Conservation (phyloP, 768 basidiomycete genomes). For the Kwoniella bestiolae region DNA sequence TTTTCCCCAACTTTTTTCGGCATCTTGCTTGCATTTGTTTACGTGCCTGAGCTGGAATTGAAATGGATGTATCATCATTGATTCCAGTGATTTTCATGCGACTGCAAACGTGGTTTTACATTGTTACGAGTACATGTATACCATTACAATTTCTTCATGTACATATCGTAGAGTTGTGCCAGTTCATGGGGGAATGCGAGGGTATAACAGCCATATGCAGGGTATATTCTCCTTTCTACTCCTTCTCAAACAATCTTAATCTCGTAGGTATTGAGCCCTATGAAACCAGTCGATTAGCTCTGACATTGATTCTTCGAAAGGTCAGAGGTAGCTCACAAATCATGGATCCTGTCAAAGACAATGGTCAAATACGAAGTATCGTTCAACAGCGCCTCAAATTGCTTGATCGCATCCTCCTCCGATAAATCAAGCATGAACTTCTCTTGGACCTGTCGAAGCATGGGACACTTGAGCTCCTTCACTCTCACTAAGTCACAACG, state of each 20-base stretch:
- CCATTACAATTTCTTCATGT: no score
- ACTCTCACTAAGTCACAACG: no score
- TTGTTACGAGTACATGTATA: background rate
- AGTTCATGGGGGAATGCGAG: no score
- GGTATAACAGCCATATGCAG: slow-evolving; percentile 9
- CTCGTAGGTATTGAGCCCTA: background rate
- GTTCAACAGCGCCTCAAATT: slow-evolving; percentile 89
- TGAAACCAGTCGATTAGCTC: slow-evolving; percentile 7
- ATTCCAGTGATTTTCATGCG: background rate
- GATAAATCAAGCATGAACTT: slow-evolving; percentile 93
- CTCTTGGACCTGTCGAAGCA: slow-evolving; percentile 94
- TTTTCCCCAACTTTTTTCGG: slow-evolving; percentile 8
- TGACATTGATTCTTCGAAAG: background rate
- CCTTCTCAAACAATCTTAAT: no score
- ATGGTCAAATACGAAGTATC: slow-evolving; percentile 93
- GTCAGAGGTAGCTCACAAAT: slow-evolving; percentile 35
- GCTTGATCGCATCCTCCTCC: slow-evolving; percentile 96
- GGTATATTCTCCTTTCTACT: no score
- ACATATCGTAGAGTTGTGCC: no score
- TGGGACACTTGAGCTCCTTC: no score
- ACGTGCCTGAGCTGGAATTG: slow-evolving; percentile 1
- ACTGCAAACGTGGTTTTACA: background rate
- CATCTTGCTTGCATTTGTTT: background rate
- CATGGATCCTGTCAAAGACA: slow-evolving; percentile 88
- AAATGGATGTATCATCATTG: no score